A percentile compares a stretch with the other conserved stretches of the same genome.
phyloP scores from a whole-genome alignment of 1,284 basidiomycete species.

The Termitomyces sp. region DNA sequence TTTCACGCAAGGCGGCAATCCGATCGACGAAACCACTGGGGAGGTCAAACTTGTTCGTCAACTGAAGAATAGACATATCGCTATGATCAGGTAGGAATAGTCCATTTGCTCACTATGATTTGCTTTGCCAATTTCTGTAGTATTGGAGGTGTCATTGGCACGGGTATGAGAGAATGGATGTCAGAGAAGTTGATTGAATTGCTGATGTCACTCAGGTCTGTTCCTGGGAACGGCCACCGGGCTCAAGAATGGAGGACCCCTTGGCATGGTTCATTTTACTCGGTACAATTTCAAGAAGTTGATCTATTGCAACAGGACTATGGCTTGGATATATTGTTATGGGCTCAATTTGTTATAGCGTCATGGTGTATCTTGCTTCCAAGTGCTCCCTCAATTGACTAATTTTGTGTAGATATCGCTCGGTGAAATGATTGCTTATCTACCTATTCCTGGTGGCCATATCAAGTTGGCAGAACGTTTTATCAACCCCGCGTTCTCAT shows the following conservation, averaged over 20 bases:
- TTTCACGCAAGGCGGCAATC: conserved; percentile 6
- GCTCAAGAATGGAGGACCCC: conserved; percentile 51
- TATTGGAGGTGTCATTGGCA: conserved; percentile 75
- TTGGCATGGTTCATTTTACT: conserved; percentile 26
- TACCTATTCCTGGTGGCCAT: conserved; percentile 71
- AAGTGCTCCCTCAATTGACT: background rate
- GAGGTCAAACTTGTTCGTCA: conserved; percentile 42
- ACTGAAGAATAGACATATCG: conserved; percentile 63
- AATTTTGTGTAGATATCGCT: conserved; percentile 23
- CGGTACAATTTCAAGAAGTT: background rate
- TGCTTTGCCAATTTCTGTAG: conserved; percentile 19
- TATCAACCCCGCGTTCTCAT: conserved; percentile 75
- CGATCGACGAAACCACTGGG: conserved; percentile 12
- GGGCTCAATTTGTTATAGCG: conserved; percentile 59
- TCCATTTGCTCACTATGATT: background rate
- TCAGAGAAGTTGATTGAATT: conserved; percentile 11
- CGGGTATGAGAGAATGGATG: conserved; percentile 34
- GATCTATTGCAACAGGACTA: conserved; percentile 36
- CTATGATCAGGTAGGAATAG: conserved; percentile 57
- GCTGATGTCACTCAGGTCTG: conserved; percentile 32
- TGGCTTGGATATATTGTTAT: conserved; percentile 58
- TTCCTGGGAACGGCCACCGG: conserved; percentile 62
- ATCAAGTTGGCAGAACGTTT: conserved; percentile 78
- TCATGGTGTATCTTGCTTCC: conserved; percentile 36
- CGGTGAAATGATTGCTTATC: conserved; percentile 58